Conservation (phyloP, 1,284 basidiomycete genomes). For the Fomitopsis betulina region DNA sequence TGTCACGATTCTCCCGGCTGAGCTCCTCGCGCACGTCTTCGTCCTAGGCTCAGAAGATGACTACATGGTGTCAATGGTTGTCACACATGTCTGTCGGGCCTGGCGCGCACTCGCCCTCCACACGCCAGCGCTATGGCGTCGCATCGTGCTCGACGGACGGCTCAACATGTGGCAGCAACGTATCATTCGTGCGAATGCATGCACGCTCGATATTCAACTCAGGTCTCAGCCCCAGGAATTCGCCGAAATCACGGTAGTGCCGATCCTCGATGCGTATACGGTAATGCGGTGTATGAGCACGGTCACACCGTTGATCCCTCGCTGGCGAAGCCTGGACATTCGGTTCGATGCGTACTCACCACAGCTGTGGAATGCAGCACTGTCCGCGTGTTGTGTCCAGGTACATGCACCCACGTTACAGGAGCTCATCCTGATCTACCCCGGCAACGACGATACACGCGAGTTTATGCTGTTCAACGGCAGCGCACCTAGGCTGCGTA, state of each 20-base stretch:
- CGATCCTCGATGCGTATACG: slow-evolving; percentile 36
- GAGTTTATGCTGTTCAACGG: slow-evolving; percentile 62
- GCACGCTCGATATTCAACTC: slow-evolving; percentile 54
- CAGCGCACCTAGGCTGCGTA: slow-evolving; percentile 50
- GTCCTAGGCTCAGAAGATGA: slow-evolving; percentile 52
- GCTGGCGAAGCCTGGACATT: slow-evolving; percentile 58
- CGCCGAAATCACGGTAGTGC: slow-evolving; percentile 24
- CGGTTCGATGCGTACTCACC: slow-evolving; percentile 51
- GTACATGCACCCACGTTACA: slow-evolving; percentile 43
- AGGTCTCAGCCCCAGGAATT: slow-evolving; percentile 11
- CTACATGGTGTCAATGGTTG: slow-evolving; percentile 46
- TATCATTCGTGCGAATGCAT: slow-evolving; percentile 51
- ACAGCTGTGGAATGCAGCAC: slow-evolving; percentile 59
- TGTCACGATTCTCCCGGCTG: slow-evolving; percentile 51
- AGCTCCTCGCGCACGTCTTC: slow-evolving; percentile 60
- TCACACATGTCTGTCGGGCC: slow-evolving; percentile 60
- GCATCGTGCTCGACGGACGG: slow-evolving; percentile 43
- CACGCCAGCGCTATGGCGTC: slow-evolving; percentile 57
- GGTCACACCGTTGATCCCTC: slow-evolving; percentile 43
- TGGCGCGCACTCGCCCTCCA: slow-evolving; percentile 58
- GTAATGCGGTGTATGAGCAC: slow-evolving; percentile 59
- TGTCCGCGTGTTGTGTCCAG: slow-evolving; percentile 44
- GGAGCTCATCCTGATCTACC: slow-evolving; percentile 53
- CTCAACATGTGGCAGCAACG: slow-evolving; percentile 55
- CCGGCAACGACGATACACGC: slow-evolving; percentile 60